Evolutionary conservation across 2,329 filamentous ascomycete genomes (phyloP), one percentile per base, ranked within the genome.

Genomic region (Chrysoporthe austroafricana): DNA sequence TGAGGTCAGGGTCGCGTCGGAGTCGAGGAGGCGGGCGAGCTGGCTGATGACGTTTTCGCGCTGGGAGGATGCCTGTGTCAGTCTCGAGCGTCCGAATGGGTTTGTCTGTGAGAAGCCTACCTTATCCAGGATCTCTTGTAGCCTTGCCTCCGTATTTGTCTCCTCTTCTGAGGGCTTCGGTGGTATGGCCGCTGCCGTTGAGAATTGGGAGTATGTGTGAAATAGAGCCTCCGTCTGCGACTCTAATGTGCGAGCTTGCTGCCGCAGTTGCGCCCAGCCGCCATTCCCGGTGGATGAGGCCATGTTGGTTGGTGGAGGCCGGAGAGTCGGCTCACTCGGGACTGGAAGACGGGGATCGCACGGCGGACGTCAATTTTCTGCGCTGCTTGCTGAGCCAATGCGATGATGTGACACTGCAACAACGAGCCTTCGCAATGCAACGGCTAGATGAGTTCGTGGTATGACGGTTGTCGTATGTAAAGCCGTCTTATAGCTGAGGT

Each of bases 181-280:
- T 9, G 94, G 91, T 66, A 97, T 90, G 74, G 91, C 92, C 21
- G 91, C 83, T 68, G 91, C 88, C 21, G 92, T 89, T 21, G 93
- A 91, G 83, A 94, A 97, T 79, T 98, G 95, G 18, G 96, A 96
- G 78, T 97, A 99, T 69, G 87, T 89, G 75, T 94, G 91, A 77
- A 94, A 93, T 67, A 92, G 82, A 69, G 87, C 89, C 80, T 97
- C 94, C 59, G 94, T 97, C 93, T 98, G 95, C 70, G 91, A 93
- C 80, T 99, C 96, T 70, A 97, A 84, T 57, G 90, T 88, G 74
- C 96, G 87, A 70, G 94, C 93, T 81, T 98, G 95, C 78, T 97
- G 94, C 74, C 96, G 92, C 73, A 98, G 86, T 82, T 97, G 94
- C 76, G 93, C 90, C 96, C 96, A 99, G 81, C 94, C 90, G 71